Base-by-base conservation (phyloP, 23 red algal genomes). In the Gracilaria gracilis region DNA sequence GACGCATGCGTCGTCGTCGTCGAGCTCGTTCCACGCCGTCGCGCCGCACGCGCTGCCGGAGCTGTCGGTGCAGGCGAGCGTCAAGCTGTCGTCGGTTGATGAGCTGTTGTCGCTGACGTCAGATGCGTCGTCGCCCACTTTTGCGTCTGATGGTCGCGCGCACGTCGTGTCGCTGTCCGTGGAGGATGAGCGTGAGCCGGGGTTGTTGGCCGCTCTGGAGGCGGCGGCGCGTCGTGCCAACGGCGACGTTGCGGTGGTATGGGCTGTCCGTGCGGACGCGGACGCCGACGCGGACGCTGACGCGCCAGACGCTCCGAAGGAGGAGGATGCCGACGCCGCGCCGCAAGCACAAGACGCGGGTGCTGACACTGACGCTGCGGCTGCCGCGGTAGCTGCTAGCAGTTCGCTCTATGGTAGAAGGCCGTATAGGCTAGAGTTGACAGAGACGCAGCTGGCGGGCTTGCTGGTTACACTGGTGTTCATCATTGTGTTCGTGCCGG, bases 401-500 rank as follows among this genome's bases (percentile, higher is more conserved):
- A 11, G 36, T 0, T 39, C 54, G 57, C 50, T 61, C 51, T 62
- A 61, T 27, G 55, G 12, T 2, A 64, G 74, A 12, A 75, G 15
- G 3, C 83, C 84, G 89, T 57, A 83, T 25, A 58, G 59, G 5
- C 89, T 79, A 19, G 82, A 86, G 73, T 80, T 94, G 33, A 81
- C 55, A 23, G 50, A 74, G 16, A 47, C 82, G 1, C 59, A 81
- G 27, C 53, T 92, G 5, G 77, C 86, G 8, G 95, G 95, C 12
- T 59, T 96, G 71, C 67, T 96, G 31, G 87, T 96, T 24, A 72
- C 72, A 19, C 70, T 92, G 31, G 35, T 96, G 40, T 87, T 92
- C 31, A 61, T 96, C 31, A 33, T 90, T 39, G 80, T 96, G 37
- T 89, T 96, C 38, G 46, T 96, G 34, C 95, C 95, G 1, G 95